A percentile compares a stretch with the other conserved stretches of the same genome.
Evolutionary conservation across 768 basidiomycete genomes (phyloP).

Genomic region (Crepidotus variabilis): DNA sequence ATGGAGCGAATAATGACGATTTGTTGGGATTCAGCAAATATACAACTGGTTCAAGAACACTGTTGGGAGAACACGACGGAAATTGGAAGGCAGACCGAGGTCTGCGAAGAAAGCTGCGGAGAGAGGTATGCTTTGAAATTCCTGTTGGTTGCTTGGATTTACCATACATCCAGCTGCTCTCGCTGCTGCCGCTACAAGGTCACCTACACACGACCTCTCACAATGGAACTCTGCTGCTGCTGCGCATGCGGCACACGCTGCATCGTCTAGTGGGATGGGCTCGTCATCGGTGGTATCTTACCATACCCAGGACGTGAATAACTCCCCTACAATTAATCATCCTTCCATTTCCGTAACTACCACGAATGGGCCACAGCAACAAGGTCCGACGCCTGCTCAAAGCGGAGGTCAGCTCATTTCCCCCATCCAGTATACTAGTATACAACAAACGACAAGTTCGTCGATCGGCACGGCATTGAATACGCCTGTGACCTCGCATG

Average conservation of each 20-base stretch:
- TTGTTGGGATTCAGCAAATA: conserved; percentile 45
- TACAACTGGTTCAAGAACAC: conserved; percentile 78
- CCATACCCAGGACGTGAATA: not conserved
- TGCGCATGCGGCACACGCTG: conserved; percentile 1
- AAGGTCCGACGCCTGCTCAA: not conserved
- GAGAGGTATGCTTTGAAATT: conserved; percentile 32
- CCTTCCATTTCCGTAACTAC: not conserved
- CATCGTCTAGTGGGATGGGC: not conserved
- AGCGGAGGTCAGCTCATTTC: not conserved
- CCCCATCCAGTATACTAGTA: not conserved
- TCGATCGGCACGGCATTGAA: conserved; percentile 21
- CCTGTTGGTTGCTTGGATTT: not conserved
- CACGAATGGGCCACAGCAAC: not conserved
- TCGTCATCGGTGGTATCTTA: not conserved
- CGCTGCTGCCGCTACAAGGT: conserved; percentile 9
- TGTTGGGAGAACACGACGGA: conserved; percentile 55
- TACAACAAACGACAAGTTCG: conserved; percentile 13
- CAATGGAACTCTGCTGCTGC: conserved; percentile 13
- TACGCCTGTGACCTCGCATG: not conserved
- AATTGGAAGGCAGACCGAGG: conserved; percentile 51
- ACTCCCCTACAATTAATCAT: not conserved
- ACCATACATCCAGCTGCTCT: not conserved
- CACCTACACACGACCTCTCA: conserved; percentile 18
- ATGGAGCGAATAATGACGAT: conserved; percentile 9
- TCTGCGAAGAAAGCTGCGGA: conserved; percentile 49